These are phyloP conservation scores for Psilocybe tampanensis DNA, from an alignment of 768 basidiomycete species.

Conservation along the genomic window DNA sequence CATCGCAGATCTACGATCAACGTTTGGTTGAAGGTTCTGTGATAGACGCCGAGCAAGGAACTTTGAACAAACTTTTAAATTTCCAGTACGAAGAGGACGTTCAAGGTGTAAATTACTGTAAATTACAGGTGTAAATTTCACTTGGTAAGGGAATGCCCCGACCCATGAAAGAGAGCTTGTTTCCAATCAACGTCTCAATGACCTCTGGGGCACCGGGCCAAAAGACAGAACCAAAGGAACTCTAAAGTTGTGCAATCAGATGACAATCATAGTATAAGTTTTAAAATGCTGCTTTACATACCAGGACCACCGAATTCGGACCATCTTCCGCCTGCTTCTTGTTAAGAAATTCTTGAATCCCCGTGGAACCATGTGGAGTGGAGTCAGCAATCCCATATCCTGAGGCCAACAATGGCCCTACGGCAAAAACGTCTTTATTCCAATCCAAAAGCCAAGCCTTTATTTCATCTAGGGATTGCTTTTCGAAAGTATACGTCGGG, in stretches of 20 bases:
- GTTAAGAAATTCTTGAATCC: conserved; percentile 4
- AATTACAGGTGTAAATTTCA: too few relatives aligned
- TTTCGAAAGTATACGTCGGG: conserved; percentile 7
- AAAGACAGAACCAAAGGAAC: neutral
- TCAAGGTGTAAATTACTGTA: too few relatives aligned
- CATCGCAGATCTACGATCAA: too few relatives aligned
- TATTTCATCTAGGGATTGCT: conserved; percentile 1
- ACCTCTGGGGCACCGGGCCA: neutral
- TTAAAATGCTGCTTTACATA: neutral
- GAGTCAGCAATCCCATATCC: conserved; percentile 5
- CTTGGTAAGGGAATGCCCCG: too few relatives aligned
- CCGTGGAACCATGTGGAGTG: conserved; percentile 2
- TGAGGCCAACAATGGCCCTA: conserved; percentile 14
- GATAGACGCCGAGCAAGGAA: too few relatives aligned
- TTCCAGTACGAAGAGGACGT: too few relatives aligned
- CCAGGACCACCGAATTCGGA: conserved; percentile 7
- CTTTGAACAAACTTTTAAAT: too few relatives aligned
- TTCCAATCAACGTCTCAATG: neutral
- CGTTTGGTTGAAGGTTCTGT: too few relatives aligned
- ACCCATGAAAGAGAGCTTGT: neutral
- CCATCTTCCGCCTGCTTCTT: neutral
- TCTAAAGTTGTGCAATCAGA: neutral
- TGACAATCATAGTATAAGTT: neutral
- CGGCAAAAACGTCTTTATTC: conserved; percentile 3
- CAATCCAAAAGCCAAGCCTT: conserved; percentile 6